Conservation (phyloP, 1,139 yeast genomes). For the Scheffersomyces titani region DNA sequence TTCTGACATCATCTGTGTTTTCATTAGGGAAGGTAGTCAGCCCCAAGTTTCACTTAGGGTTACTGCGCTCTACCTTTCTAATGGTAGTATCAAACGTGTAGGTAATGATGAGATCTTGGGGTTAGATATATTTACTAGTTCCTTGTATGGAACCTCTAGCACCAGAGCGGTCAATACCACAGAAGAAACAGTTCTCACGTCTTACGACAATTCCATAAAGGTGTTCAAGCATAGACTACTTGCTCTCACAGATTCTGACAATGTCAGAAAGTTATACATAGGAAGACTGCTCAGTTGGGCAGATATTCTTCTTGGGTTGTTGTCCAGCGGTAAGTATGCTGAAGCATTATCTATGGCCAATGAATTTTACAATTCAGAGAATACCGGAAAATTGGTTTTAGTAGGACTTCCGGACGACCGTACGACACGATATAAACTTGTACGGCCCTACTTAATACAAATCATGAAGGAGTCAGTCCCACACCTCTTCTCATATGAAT, state of each 20-base stretch:
- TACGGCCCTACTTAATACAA: conserved; percentile 57
- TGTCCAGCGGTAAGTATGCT: conserved; percentile 51
- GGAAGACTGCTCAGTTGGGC: conserved; percentile 77
- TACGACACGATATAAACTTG: conserved; percentile 45
- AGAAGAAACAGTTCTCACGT: neutral
- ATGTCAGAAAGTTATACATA: conserved; percentile 45
- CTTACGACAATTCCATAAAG: conserved; percentile 18
- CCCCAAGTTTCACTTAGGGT: neutral
- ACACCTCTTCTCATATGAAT: conserved; percentile 31
- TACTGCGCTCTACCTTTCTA: conserved; percentile 7
- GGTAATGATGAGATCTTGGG: conserved; percentile 3
- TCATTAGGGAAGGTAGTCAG: conserved; percentile 11
- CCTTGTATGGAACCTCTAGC: neutral
- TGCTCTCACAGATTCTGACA: conserved; percentile 15
- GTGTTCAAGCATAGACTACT: conserved; percentile 29
- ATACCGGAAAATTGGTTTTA: conserved; percentile 47
- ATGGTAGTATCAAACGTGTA: conserved; percentile 2
- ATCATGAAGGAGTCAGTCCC: conserved; percentile 55
- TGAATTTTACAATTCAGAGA: conserved; percentile 47
- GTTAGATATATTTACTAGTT: neutral
- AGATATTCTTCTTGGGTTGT: conserved; percentile 52
- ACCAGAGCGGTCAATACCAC: neutral
- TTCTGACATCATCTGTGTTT: conserved; percentile 47
- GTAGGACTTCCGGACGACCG: conserved; percentile 56
- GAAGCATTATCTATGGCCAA: conserved; percentile 59